These are phyloP conservation scores for Cutaneotrichosporon cutaneum DNA, from an alignment of 1,284 basidiomycete species.

Conservation along the genomic window DNA sequence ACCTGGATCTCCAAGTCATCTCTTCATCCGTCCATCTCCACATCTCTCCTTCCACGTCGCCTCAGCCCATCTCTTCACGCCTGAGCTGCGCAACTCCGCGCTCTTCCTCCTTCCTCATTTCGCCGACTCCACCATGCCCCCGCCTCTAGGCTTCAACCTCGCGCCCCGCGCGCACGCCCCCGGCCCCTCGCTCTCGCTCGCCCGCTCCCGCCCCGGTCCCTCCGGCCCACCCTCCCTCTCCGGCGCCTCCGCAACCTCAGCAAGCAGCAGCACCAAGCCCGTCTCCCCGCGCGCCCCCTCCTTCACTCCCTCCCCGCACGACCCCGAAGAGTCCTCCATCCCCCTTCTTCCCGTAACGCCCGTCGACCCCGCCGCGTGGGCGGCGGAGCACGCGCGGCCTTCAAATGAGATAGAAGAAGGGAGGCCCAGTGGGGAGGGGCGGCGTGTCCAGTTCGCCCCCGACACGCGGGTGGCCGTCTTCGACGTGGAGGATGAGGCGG, in stretches of 20 bases:
- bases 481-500: constrained; percentile 7
- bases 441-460: constrained; percentile 16
- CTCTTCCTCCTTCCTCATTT: not conserved
- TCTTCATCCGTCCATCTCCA: not conserved
- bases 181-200: constrained; percentile 8
- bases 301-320: not conserved
- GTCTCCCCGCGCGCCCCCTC: not conserved
- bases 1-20: not conserved
- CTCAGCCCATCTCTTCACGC: not conserved
- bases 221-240: constrained; percentile 5
- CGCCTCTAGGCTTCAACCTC: constrained; percentile 8
- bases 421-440: not conserved
- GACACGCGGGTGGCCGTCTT: constrained; percentile 7
- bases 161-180: not conserved
- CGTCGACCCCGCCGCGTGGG: constrained; percentile 11
- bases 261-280: not conserved
- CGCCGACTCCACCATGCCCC: constrained; percentile 1
- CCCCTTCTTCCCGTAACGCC: constrained; percentile 3
- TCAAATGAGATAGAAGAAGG: not conserved
- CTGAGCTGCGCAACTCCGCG: too few relatives aligned
- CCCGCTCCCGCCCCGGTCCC: constrained; percentile 1
- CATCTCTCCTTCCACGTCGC: not conserved
- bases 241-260: not conserved
- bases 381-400: constrained; percentile 7
- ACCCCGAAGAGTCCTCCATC: not conserved